Conservation (phyloP, 371 early-diverging fungal genomes). For the Mucor mucedo region DNA sequence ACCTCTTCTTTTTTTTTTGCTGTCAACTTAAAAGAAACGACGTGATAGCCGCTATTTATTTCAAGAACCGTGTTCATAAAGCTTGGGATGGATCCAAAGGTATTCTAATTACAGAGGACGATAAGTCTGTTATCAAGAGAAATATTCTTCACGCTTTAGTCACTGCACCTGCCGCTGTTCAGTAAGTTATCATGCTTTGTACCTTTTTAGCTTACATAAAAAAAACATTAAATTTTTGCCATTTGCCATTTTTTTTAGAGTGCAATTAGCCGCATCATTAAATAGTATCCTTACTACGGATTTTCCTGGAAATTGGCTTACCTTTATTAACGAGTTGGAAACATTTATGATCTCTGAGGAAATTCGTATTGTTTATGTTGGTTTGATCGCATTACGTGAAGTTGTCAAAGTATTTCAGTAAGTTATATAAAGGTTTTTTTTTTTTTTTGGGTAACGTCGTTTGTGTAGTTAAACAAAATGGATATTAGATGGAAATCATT, state of each 20-base stretch:
- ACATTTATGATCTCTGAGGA: slow-evolving; percentile 70
- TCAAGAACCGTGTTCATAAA: slow-evolving; percentile 85
- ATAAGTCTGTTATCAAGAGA: slow-evolving; percentile 69
- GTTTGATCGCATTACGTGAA: slow-evolving; percentile 78
- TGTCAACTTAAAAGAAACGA: background rate
- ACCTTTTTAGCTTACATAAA: background rate
- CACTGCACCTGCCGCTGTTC: slow-evolving; percentile 66
- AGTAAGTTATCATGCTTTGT: slow-evolving; percentile 47
- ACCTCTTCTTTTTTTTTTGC: background rate
- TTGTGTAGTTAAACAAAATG: background rate
- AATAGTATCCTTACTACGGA: slow-evolving; percentile 72
- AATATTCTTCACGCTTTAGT: slow-evolving; percentile 79
- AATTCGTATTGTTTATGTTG: slow-evolving; percentile 68
- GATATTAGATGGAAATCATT: slow-evolving; percentile 57
- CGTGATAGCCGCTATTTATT: slow-evolving; percentile 84
- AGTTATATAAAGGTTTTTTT: slow-evolving; percentile 27
- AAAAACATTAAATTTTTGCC: background rate
- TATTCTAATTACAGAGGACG: slow-evolving; percentile 66
- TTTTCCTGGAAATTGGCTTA: slow-evolving; percentile 84
- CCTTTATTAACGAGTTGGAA: slow-evolving; percentile 70
- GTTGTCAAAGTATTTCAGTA: slow-evolving; percentile 83
- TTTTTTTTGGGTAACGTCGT: background rate
- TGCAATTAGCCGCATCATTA: slow-evolving; percentile 77
- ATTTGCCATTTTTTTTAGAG: slow-evolving; percentile 39
- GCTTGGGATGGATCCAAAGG: slow-evolving; percentile 65